Conservation (phyloP, 2,329 filamentous ascomycete species). For the Talaromyces atroroseus region DNA sequence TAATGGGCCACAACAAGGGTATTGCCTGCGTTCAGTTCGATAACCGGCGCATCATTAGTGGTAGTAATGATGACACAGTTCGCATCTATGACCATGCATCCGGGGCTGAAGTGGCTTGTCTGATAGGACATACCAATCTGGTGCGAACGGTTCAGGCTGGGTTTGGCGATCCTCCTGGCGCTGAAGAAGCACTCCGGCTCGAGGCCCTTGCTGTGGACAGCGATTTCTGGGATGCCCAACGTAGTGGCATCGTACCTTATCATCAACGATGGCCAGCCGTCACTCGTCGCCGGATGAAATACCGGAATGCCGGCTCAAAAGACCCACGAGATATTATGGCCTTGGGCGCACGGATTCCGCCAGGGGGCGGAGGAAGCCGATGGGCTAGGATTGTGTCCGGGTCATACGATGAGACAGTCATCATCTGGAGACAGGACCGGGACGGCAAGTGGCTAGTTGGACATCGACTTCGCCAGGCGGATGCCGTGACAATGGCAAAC, state of each 20-base stretch:
- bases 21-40: slow-evolving; percentile 98
- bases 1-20: slow-evolving; percentile 84
- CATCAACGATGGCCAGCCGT: slow-evolving; percentile 38
- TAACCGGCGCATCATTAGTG: slow-evolving; percentile 85
- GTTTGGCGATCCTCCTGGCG: slow-evolving; percentile 82
- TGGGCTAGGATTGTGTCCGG: slow-evolving; percentile 96
- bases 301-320: slow-evolving; percentile 63
- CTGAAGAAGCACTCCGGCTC: slow-evolving; percentile 65
- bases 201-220: slow-evolving; percentile 69
- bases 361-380: slow-evolving; percentile 79
- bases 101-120: slow-evolving; percentile 80
- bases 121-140: slow-evolving; percentile 74
- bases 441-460: slow-evolving; percentile 79
- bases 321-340: slow-evolving; percentile 68
- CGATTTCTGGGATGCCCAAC: slow-evolving; percentile 60
- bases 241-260: slow-evolving; percentile 39
- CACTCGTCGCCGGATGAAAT: not conserved
- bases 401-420: slow-evolving; percentile 91
- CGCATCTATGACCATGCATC: slow-evolving; percentile 88
- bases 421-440: slow-evolving; percentile 85
- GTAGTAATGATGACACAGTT: slow-evolving; percentile 92
- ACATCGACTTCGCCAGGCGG: slow-evolving; percentile 64
- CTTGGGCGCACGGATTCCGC: slow-evolving; percentile 79
- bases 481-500: slow-evolving; percentile 39
- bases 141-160: slow-evolving; percentile 93